Base-by-base conservation (phyloP, 2,329 filamentous ascomycete species). In the Penicillium sp. region DNA sequence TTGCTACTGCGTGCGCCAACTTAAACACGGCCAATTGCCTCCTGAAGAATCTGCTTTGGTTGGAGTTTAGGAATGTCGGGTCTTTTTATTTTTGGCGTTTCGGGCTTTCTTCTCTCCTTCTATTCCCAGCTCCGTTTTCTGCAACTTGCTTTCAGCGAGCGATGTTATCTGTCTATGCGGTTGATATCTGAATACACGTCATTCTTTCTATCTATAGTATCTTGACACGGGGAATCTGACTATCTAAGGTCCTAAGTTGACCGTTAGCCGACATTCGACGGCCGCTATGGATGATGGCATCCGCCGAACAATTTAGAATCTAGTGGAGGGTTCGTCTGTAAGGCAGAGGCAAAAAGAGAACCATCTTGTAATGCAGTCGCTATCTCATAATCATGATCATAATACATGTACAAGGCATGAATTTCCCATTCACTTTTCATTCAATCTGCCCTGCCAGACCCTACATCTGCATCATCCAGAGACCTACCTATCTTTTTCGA, bases 381-480 rank as follows among this genome's bases (percentile, higher is more conserved):
- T 44, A 51, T 31, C 20, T 46, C 26, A 42, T 54, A 37, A 14
- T 42, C 57, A 53, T 47, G 40, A 42, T 53, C 50, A 47, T 40
- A 52, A 52, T 39, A 37, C 44, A 54, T 50, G 44, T 50, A 50
- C 45, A 38, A 31, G 40, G 40, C 24, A 37, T n/a, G 13, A 5
- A 42, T 39, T 29, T n/a, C 20, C 22, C 13, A 18, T 13, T 45
- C 45, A 60, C n/a, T 60, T 49, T 39, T 45, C 57, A 6, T 67
- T 66, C 59, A 35, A 8, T 35, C 20, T 35, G 44, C n/a, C 2
- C 31, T 24, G 31, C 72, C 68, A 14, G 67, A 66, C 11, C 70
- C 68, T 48, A 73, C 58, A 14, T 65, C 66, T 54, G 71, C 68
- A 60, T 74, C 69, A 34, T 60, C 69, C 14, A 65, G 31, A 6